These are phyloP conservation scores for Byssothecium circinans DNA, from an alignment of 2,329 filamentous ascomycete genomes.

Conservation along the genomic window DNA sequence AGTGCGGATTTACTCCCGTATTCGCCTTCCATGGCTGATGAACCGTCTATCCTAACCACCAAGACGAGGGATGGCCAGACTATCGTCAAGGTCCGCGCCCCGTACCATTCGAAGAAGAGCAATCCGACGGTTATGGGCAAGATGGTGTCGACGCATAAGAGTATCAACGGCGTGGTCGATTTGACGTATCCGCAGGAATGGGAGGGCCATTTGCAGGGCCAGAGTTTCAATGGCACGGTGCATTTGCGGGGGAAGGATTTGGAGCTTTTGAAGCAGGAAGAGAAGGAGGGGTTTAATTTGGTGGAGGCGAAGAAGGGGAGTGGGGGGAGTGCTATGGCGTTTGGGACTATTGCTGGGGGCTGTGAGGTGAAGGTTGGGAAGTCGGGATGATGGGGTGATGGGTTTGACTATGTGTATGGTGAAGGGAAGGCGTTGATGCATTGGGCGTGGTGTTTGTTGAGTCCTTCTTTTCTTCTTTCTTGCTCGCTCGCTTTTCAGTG, in stretches of 20 bases:
- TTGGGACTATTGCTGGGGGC: conserved; percentile 37
- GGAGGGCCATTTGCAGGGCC: conserved; percentile 45
- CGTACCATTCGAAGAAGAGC: conserved; percentile 27
- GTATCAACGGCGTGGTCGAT: conserved; percentile 37
- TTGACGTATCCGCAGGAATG: conserved; percentile 47
- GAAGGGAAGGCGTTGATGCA: too few relatives aligned
- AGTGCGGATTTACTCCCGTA: conserved; percentile 43
- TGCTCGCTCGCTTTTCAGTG: background rate
- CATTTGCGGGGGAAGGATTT: conserved; percentile 44
- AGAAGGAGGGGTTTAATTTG: conserved; percentile 32
- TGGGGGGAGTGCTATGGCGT: conserved; percentile 36
- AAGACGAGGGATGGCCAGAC: conserved; percentile 41
- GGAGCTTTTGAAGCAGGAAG: conserved; percentile 32
- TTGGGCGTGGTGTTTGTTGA: too few relatives aligned
- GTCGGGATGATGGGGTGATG: conserved; percentile 1
- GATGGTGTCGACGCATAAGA: conserved; percentile 41
- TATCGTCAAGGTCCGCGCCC: conserved; percentile 33
- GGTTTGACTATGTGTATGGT: too few relatives aligned
- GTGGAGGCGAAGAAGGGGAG: conserved; percentile 46
- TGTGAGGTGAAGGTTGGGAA: conserved; percentile 38
- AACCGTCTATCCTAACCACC: conserved; percentile 35
- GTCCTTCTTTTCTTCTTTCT: too few relatives aligned
- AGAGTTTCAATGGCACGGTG: conserved; percentile 41
- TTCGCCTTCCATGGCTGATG: conserved; percentile 22
- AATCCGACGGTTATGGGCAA: conserved; percentile 25